Evolutionary conservation across 768 basidiomycete species (phyloP), one percentile per base, ranked within the genome.

Genomic region (Agaricus blazei): DNA sequence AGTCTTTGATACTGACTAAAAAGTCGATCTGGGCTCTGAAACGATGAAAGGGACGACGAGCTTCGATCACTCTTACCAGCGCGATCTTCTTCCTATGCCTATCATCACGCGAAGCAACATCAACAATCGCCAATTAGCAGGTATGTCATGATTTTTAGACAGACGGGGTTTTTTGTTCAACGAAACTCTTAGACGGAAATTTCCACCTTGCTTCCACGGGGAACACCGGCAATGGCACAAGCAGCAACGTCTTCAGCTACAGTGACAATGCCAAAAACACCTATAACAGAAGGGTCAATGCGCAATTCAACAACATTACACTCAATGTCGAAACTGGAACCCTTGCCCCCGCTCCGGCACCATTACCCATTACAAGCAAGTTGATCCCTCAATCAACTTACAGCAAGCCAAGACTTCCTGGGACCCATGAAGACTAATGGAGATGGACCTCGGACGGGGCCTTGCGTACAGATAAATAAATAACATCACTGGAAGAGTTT

Each of bases 61-160:
- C 2, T 77, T 91, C 56, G 85, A 90, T 61, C 88, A 89, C 62
- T 84, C 83, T 0, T 91, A 88, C 63, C 67, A 81, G 48, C 81
- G 88, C 24, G 69, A 72, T 24, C 67, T 84, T 38, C 63, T 77
- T 12, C 87, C 87, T 1, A 73, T 75, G 40, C 83, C 87, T 1
- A 79, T 85, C 58, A 75, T 82, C 51, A 63, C 81, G 4, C 77
- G 76, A 9, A 85, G 83, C 8, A 78, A 76, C 9, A 88, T 86
- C 31, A 57, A 67, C 15, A 79, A 85, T 57, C 77, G 72, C 26
- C 89, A 91, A 64, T 67, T 76, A 34, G 76, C 86, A 9, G 72
- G 85, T 84, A 58, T 64, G 79, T 66, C 19, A 19, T 27, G 54
- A 12, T 9, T 29, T 47, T 38, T 27, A 31, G 37, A 40, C 2